Percentiles rank a stretch among this genome's conserved stretches.
These are phyloP conservation scores for Carallia brachiata DNA, from an alignment of 345 rosid genomes.

Conservation along the genomic window DNA sequence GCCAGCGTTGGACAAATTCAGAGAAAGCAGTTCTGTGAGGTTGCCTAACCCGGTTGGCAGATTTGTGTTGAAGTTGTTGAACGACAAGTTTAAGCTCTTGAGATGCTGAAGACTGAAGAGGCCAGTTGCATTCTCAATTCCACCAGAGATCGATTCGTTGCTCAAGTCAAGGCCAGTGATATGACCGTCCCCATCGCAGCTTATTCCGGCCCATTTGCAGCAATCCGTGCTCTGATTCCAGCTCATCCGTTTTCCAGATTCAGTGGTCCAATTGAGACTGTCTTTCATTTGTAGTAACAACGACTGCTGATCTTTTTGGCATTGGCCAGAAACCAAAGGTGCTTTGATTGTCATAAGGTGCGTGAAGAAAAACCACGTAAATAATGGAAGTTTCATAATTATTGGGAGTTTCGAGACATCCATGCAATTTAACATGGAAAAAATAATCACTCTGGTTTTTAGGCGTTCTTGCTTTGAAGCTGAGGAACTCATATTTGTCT, in stretches of 20 bases:
- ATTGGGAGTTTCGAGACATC: neutral
- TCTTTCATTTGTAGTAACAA: slow-evolving; percentile 36
- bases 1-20: neutral
- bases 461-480: no score
- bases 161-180: slow-evolving; percentile 14
- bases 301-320: slow-evolving; percentile 36
- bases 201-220: neutral
- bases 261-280: neutral
- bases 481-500: no score
- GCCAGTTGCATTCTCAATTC: neutral
- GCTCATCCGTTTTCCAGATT: neutral
- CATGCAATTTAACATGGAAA: neutral
- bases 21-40: neutral
- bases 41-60: neutral
- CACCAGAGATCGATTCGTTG: neutral
- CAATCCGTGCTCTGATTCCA: neutral
- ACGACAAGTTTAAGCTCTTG: slow-evolving; percentile 19
- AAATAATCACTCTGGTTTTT: neutral
- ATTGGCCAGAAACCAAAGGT: slow-evolving; percentile 23
- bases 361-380: slow-evolving; percentile 3
- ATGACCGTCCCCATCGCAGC: slow-evolving; percentile 13
- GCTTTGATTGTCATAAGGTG: neutral
- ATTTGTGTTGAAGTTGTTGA: slow-evolving; percentile 1
- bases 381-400: slow-evolving; percentile 12
- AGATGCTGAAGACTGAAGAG: slow-evolving; percentile 11